Evolutionary conservation across 441 rosid species (phyloP).

Genomic region (Gossypium lobatum): DNA sequence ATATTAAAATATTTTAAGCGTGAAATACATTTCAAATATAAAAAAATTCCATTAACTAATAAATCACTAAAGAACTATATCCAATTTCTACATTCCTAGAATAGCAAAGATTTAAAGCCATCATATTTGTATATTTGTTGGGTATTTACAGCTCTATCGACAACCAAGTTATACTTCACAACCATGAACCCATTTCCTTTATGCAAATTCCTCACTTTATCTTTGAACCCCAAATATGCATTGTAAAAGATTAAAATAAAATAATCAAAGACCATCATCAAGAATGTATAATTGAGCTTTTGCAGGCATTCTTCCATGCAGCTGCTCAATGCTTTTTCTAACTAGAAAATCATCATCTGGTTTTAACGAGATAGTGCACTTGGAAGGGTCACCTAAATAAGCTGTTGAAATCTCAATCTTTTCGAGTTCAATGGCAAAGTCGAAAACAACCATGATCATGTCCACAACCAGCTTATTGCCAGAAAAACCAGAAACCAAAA

Average conservation of each 20-base stretch:
- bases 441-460: background rate
- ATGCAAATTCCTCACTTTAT: conserved; percentile 50
- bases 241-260: background rate
- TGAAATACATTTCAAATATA: background rate
- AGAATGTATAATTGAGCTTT: background rate
- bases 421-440: background rate
- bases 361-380: background rate
- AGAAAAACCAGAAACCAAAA: background rate
- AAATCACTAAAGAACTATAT: background rate
- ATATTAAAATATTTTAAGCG: no score
- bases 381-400: background rate
- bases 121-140: conserved; percentile 48
- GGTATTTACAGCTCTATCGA: conserved; percentile 53
- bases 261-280: background rate
- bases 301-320: background rate
- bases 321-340: background rate
- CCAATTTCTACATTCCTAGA: conserved; percentile 45
- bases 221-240: conserved; percentile 1
- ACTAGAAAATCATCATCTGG: no score
- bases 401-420: background rate
- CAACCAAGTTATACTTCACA: conserved; percentile 47
- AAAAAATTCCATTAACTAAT: background rate
- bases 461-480: background rate
- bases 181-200: conserved; percentile 52
- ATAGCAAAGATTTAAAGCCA: conserved; percentile 45